Evolutionary conservation across 2,329 filamentous ascomycete genomes (phyloP).

Genomic region (Metarhizium rileyi): DNA sequence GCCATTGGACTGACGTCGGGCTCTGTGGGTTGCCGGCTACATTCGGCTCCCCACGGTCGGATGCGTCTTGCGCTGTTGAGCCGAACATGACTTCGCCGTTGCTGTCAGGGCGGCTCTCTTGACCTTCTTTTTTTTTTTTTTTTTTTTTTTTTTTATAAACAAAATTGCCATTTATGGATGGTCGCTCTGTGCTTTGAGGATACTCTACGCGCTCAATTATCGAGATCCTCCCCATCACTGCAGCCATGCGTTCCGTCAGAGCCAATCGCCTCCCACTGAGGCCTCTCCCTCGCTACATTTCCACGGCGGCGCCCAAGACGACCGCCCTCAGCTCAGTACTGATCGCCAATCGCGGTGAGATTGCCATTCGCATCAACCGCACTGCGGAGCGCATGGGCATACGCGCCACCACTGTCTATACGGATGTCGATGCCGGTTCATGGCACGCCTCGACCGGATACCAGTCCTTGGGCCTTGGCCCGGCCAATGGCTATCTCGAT

Average conservation of each 20-base stretch:
- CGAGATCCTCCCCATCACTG: slow-evolving; percentile 1
- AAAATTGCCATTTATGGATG: not conserved
- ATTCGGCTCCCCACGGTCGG: slow-evolving; percentile 24
- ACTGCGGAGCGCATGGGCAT: slow-evolving; percentile 87
- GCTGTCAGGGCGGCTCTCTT: no score
- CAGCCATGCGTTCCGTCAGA: slow-evolving; percentile 46
- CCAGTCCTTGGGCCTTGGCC: slow-evolving; percentile 74
- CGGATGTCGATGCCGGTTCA: slow-evolving; percentile 75
- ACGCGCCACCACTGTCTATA: slow-evolving; percentile 88
- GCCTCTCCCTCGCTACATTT: slow-evolving; percentile 29
- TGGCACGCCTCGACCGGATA: slow-evolving; percentile 84
- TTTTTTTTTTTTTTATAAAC: no score
- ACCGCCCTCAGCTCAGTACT: slow-evolving; percentile 67
- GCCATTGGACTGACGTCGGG: slow-evolving; percentile 5
- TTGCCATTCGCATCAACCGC: slow-evolving; percentile 82
- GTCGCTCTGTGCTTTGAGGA: slow-evolving; percentile 1
- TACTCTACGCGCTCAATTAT: slow-evolving; percentile 5
- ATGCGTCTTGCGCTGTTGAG: not conserved
- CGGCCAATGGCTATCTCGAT: slow-evolving; percentile 81
- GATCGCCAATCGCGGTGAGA: slow-evolving; percentile 95
- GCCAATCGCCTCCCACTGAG: slow-evolving; percentile 39
- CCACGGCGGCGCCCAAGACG: slow-evolving; percentile 20
- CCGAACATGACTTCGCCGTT: not conserved
- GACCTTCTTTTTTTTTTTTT: no score
- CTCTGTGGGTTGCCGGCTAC: slow-evolving; percentile 14